Conservation (phyloP, 108 stramenopile species). For the Ochromonas danica region DNA sequence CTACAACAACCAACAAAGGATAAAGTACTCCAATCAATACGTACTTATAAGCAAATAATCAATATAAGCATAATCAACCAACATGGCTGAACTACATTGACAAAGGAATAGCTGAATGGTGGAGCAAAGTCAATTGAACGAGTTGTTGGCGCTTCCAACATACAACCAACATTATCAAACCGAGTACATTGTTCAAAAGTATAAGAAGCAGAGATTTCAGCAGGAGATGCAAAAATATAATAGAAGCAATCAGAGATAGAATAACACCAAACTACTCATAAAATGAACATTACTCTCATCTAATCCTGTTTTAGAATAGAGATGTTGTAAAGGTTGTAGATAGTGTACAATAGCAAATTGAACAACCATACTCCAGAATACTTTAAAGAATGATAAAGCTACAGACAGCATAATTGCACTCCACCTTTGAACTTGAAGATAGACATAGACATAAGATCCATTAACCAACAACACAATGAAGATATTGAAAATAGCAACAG, state of each 20-base stretch:
- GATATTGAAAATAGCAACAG: no score
- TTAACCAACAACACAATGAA: no score
- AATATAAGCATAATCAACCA: not conserved
- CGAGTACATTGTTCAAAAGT: not conserved
- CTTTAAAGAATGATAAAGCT: not conserved
- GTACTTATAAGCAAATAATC: constrained; percentile 2
- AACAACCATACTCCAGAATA: not conserved
- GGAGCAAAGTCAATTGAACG: not conserved
- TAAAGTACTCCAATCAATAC: not conserved
- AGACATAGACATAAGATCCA: not conserved
- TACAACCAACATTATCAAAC: not conserved
- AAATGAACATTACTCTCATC: not conserved
- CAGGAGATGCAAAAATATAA: not conserved
- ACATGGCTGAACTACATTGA: not conserved
- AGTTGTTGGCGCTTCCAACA: not conserved
- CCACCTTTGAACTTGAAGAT: not conserved
- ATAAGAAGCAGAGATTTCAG: not conserved
- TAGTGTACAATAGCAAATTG: not conserved
- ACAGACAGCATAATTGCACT: not conserved
- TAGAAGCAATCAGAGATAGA: constrained; percentile 3
- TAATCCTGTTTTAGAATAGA: not conserved
- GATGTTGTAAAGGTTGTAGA: not conserved
- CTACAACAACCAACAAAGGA: not conserved
- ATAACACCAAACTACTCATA: no score
- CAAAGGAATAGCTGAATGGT: not conserved